Conservation (phyloP, 805 yeast species). For the Kazachstania kunashirensis region DNA sequence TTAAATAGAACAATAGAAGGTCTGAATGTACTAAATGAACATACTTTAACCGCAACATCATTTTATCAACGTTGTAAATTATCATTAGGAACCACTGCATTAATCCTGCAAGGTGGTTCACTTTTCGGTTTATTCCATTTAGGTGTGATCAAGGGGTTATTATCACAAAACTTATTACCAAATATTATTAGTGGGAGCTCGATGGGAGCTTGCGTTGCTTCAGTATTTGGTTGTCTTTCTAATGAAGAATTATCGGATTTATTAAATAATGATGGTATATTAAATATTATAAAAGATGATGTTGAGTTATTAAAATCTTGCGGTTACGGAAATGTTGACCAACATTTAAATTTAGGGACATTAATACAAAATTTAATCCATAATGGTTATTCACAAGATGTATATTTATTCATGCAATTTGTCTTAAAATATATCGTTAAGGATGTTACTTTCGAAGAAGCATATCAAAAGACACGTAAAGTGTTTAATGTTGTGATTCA, state of each 20-base stretch:
- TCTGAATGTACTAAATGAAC: constrained; percentile 43
- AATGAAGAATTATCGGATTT: constrained; percentile 50
- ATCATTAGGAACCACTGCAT: constrained; percentile 82
- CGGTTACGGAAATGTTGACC: constrained; percentile 31
- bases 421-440: constrained; percentile 63
- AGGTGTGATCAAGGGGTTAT: constrained; percentile 83
- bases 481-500: constrained; percentile 78
- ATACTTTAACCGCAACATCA: constrained; percentile 48
- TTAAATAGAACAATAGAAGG: constrained; percentile 69
- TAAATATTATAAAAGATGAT: constrained; percentile 43
- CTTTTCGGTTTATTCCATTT: constrained; percentile 88
- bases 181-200: constrained; percentile 85
- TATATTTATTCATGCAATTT: constrained; percentile 65
- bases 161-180: constrained; percentile 67
- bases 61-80: constrained; percentile 78
- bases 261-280: constrained; percentile 32
- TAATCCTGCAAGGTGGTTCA: constrained; percentile 90
- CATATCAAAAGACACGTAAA: constrained; percentile 67
- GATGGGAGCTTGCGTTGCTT: constrained; percentile 88
- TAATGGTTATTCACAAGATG: constrained; percentile 81
- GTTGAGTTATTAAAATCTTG: constrained; percentile 48
- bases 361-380: constrained; percentile 65
- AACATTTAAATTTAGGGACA: constrained; percentile 40
- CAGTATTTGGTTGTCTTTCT: constrained; percentile 65
- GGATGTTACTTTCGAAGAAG: constrained; percentile 87